Percentiles rank a stretch among this genome's conserved stretches.
These are phyloP conservation scores for Neopestalotiopsis clavispora DNA, from an alignment of 2,329 filamentous ascomycete species.

Conservation along the genomic window DNA sequence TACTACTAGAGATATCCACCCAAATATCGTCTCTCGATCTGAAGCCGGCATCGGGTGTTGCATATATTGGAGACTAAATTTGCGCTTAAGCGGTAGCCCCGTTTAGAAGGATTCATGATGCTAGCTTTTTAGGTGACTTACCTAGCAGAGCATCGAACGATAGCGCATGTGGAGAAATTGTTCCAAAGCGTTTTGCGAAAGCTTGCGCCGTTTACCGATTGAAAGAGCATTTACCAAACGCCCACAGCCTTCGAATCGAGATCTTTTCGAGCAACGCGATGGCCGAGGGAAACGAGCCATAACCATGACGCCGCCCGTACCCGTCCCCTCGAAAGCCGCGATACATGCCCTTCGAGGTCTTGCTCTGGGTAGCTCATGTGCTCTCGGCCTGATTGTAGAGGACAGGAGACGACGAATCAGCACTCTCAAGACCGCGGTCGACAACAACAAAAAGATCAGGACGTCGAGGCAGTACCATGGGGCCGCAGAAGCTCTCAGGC, in stretches of 20 bases:
- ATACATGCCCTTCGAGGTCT: slow-evolving; percentile 61
- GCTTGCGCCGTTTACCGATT: slow-evolving; percentile 1
- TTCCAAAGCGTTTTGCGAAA: not conserved
- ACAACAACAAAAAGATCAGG: slow-evolving; percentile 58
- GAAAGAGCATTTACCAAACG: not conserved
- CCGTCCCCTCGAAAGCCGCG: slow-evolving; percentile 59
- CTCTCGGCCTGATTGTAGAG: slow-evolving; percentile 58
- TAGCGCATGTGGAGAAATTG: not conserved
- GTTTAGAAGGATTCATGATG: not conserved
- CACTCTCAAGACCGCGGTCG: slow-evolving; percentile 52
- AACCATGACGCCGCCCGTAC: slow-evolving; percentile 50
- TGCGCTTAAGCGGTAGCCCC: slow-evolving; percentile 1
- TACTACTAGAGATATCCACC: too few species aligned
- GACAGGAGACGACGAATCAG: slow-evolving; percentile 61
- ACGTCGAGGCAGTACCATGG: slow-evolving; percentile 39
- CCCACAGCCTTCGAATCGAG: not conserved
- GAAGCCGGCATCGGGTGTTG: not conserved
- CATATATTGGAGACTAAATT: not conserved
- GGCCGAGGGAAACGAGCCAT: slow-evolving; percentile 19
- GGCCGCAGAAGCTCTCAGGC: slow-evolving; percentile 20
- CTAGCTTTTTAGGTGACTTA: not conserved
- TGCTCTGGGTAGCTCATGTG: slow-evolving; percentile 62
- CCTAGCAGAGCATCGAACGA: slow-evolving; percentile 10
- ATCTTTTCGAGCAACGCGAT: slow-evolving; percentile 20
- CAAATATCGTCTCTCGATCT: not conserved